Base-by-base conservation (phyloP, 306 rosid genomes). In the apple (Malus domestica) region DNA sequence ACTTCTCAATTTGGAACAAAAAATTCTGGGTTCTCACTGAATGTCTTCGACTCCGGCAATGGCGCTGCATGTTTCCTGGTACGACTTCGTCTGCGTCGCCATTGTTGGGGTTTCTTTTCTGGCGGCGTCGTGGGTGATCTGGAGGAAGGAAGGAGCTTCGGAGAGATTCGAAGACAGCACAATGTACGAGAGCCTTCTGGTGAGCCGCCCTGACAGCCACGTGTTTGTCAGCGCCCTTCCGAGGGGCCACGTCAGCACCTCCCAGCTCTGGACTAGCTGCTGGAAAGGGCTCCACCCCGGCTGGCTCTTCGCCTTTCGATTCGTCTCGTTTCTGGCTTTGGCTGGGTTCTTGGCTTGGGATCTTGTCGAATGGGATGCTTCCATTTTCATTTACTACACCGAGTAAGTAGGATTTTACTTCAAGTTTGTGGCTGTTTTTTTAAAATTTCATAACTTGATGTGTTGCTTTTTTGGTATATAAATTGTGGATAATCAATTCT, bases 31-130 rank as follows among this genome's bases (percentile, higher is more conserved):
- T 61, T 44, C n/a, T 72, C 67, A 60, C 32, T 18, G 18, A 59
- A 63, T 7, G 14, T 16, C 22, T 16, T 68, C 3, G 12, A 25
- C 59, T 20, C 7, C 19, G 1, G 14, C 45, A 44, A 89, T 86
- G 95, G 90, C 79, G 46, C 81, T 88, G 70, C 82, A 57, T 59
- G 69, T 91, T 8, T 89, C 73, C 60, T 91, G 97, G 95, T 89
- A 89, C 20, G 95, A 88, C 80, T 83, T 89, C n/a, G 93, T 88
- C 29, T 89, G 93, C 70, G 81, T 89, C 64, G 90, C 80, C 80
- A 89, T 88, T 35, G 86, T 91, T 18, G 88, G 82, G 1, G 46
- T 68, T 27, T 51, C 95, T 40, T 62, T 83, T 7, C 1, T 79
- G 9, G 74, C 80, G 42, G 88, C 95, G 40, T 73, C 86, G 66